Base-by-base conservation (phyloP, 345 rosid genomes). In the Eutrema japonicum region DNA sequence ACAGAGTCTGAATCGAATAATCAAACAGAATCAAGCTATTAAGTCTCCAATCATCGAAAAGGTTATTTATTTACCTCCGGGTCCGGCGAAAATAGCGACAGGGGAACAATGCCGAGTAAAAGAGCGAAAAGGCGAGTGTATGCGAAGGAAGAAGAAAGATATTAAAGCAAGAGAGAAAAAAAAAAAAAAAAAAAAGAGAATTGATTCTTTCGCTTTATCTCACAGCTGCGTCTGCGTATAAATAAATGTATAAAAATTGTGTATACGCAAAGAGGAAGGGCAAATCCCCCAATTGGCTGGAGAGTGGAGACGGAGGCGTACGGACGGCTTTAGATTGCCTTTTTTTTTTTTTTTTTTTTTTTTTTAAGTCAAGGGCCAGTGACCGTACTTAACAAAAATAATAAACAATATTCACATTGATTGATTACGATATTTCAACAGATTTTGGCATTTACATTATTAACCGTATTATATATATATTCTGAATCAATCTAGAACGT, bases 51-150 rank as follows among this genome's bases (percentile, higher is more conserved):
- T 30, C 12, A 48, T 48, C 61, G 32, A 7, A 47, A 56, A 22
- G 45, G 29, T 16, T 26, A 8, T 42, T 32, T 0, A 18, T 45
- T 55, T 33, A 66, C 73, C 77, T 66, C 51, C 36, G 33, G 29
- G 11, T 42, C 63, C 68, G 69, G 69, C 73, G 64, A 62, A 11
- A 45, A 47, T 1, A 30, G 62, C 35, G 47, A 71, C 30, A 35
- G 60, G 43, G 26, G 45, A 57, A 40, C 80, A 70, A 71, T 41
- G 80, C 38, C 51, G 66, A 43, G 57, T 36, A 16, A 61, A 64
- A 53, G 22, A 45, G 64, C 3, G 22, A 48, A 43, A 53, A 35
- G 18, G 51, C 26, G 62, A 57, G 61, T 41, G 77, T 1, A 10
- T 10, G 36, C 47, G 58, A 77, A 77, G 72, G 6, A 4, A 4